Evolutionary conservation across 768 basidiomycete species (phyloP).

Genomic region (Strobilomyces confusus): DNA sequence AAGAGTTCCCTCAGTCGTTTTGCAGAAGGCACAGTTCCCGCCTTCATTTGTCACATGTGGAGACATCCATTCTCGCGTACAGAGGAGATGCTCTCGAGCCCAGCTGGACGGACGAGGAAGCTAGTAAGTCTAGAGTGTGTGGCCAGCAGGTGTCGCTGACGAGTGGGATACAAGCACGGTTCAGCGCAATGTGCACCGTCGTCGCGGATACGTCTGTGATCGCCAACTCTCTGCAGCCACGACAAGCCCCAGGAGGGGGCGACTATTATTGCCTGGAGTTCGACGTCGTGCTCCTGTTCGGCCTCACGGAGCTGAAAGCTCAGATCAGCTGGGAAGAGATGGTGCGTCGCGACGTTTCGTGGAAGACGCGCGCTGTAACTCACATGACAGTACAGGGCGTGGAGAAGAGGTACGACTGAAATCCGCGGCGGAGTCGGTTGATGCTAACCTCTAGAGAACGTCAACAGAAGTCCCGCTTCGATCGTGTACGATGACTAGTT

Average conservation of each 20-base stretch:
- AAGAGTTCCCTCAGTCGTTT: slow-evolving; percentile 18
- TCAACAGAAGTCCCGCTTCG: too few species aligned
- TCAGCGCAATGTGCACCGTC: too few species aligned
- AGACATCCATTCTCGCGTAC: slow-evolving; percentile 12
- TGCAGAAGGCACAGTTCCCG: neutral
- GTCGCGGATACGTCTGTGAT: neutral
- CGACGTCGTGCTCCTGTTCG: slow-evolving; percentile 38
- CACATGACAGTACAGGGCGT: slow-evolving; percentile 12
- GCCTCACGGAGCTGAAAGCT: slow-evolving; percentile 42
- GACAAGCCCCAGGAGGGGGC: neutral
- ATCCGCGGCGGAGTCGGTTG: too few species aligned
- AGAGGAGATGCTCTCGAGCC: slow-evolving; percentile 9
- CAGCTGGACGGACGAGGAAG: slow-evolving; percentile 11
- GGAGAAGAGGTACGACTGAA: slow-evolving; percentile 17
- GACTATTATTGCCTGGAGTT: slow-evolving; percentile 21
- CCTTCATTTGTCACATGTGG: neutral
- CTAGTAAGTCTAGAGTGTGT: neutral
- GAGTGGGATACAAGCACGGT: too few species aligned
- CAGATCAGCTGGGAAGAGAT: slow-evolving; percentile 44
- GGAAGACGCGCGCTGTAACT: too few species aligned
- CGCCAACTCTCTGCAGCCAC: neutral
- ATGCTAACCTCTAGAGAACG: too few species aligned
- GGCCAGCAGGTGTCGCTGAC: neutral
- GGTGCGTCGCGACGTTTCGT: too few species aligned
- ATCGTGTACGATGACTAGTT: too few species aligned